Percentiles rank a stretch among this genome's conserved stretches.
phyloP scores from a whole-genome alignment of 768 basidiomycete genomes.

The Xerocomellus dryophilus region DNA sequence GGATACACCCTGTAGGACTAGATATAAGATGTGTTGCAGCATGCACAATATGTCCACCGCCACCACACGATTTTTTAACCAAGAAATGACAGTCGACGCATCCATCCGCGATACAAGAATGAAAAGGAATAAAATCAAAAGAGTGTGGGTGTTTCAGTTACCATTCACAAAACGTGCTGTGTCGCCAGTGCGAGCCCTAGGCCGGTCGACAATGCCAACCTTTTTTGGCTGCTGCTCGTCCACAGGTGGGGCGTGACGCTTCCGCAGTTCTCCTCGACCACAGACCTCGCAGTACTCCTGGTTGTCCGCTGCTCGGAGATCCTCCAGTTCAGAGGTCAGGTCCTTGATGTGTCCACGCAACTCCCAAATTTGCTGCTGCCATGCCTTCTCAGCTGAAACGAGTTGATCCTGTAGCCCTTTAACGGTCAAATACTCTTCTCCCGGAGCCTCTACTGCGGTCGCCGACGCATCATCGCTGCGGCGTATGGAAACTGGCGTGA shows the following conservation, averaged over 20 bases:
- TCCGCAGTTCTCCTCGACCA: slow-evolving; percentile 44
- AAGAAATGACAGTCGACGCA: slow-evolving; percentile 13
- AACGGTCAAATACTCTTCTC: slow-evolving; percentile 46
- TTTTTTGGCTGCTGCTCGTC: slow-evolving; percentile 26
- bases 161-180: slow-evolving; percentile 58
- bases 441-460: slow-evolving; percentile 26
- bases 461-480: slow-evolving; percentile 34
- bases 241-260: slow-evolving; percentile 6
- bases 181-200: slow-evolving; percentile 65
- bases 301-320: slow-evolving; percentile 42
- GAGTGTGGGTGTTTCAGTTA: slow-evolving; percentile 18
- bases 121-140: slow-evolving; percentile 12
- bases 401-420: slow-evolving; percentile 62
- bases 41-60: slow-evolving; percentile 10
- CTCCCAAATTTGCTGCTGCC: slow-evolving; percentile 75
- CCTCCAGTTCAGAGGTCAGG: slow-evolving; percentile 66
- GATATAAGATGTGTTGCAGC: slow-evolving; percentile 13
- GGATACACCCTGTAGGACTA: slow-evolving; percentile 11
- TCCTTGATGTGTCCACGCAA: slow-evolving; percentile 71
- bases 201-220: slow-evolving; percentile 53
- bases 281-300: slow-evolving; percentile 57
- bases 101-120: slow-evolving; percentile 15
- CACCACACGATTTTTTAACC: slow-evolving; percentile 12
- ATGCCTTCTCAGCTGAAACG: slow-evolving; percentile 51
- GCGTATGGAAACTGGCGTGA: slow-evolving; percentile 40